Percentiles rank a stretch among this genome's conserved stretches.
Conservation (phyloP, 495 filamentous ascomycete species). For the Tuber melanosporum region DNA sequence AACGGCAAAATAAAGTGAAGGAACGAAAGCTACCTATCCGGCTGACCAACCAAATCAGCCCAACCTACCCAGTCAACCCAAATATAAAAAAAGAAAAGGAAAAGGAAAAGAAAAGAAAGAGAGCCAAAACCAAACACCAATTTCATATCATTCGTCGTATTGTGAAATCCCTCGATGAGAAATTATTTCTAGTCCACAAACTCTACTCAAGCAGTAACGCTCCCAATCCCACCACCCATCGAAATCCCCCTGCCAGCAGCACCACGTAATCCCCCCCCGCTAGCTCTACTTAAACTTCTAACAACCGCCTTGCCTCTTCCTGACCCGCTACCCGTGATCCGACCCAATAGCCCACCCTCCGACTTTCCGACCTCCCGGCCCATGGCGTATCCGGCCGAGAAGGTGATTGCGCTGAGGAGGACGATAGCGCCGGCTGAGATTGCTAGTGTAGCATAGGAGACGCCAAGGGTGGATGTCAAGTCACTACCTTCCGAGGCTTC, state of each 20-base stretch:
- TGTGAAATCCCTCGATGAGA: neutral
- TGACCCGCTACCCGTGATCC: conserved; percentile 19
- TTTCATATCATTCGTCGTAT: conserved; percentile 3
- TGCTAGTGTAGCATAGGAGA: conserved; percentile 67
- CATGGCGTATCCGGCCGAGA: conserved; percentile 85
- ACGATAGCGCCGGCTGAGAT: conserved; percentile 89
- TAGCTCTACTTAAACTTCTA: conserved; percentile 19
- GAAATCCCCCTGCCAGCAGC: neutral
- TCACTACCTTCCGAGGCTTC: conserved; percentile 53
- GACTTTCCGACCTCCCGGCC: conserved; percentile 66
- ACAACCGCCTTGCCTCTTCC: conserved; percentile 21
- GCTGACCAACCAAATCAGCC: neutral
- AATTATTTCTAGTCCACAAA: neutral
- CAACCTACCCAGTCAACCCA: neutral
- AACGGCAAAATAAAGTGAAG: conserved; percentile 7
- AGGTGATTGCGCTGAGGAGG: conserved; percentile 81
- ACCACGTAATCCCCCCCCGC: conserved; percentile 22
- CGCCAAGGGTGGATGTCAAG: conserved; percentile 16
- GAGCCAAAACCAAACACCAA: conserved; percentile 18
- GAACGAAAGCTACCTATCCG: neutral
- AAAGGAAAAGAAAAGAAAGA: too few relatives aligned
- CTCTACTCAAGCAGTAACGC: neutral
- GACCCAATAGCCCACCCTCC: conserved; percentile 27
- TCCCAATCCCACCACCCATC: neutral
- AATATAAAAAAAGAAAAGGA: conserved; percentile 3